Evolutionary conservation across 192 early-diverging fungal genomes (phyloP).

Genomic region (Spinellus fusiger): DNA sequence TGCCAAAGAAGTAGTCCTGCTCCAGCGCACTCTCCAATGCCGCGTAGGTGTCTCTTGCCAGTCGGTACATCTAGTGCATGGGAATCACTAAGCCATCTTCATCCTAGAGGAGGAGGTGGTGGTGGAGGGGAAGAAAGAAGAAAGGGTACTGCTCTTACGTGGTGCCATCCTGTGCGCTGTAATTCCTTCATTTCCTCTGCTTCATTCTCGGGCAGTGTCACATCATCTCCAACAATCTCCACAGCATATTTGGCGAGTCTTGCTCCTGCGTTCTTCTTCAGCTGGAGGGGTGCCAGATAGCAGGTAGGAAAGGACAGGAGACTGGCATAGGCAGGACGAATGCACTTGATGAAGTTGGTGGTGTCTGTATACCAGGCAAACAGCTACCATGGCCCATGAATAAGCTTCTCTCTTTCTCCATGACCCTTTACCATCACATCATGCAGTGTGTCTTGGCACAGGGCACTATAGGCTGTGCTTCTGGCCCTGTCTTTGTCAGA

Average conservation of each 20-base stretch:
- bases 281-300: slow-evolving; percentile 64
- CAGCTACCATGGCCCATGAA: slow-evolving; percentile 26
- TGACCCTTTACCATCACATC: slow-evolving; percentile 56
- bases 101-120: neutral
- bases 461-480: slow-evolving; percentile 53
- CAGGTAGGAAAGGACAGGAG: slow-evolving; percentile 64
- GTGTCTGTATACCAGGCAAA: slow-evolving; percentile 81
- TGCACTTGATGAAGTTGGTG: slow-evolving; percentile 72
- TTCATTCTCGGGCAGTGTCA: slow-evolving; percentile 41
- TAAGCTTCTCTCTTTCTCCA: neutral
- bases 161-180: slow-evolving; percentile 31
- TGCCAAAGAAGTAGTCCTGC: slow-evolving; percentile 81
- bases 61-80: slow-evolving; percentile 56
- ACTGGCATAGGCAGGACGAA: slow-evolving; percentile 66
- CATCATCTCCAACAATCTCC: slow-evolving; percentile 33
- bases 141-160: slow-evolving; percentile 6
- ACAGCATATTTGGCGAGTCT: slow-evolving; percentile 57
- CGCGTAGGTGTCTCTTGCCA: slow-evolving; percentile 60
- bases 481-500: slow-evolving; percentile 43
- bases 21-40: slow-evolving; percentile 68
- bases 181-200: slow-evolving; percentile 31
- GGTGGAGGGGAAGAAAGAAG: neutral
- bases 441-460: slow-evolving; percentile 73
- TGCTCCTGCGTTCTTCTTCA: slow-evolving; percentile 61
- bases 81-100: neutral